These are phyloP conservation scores for Trypanosoma scelopori DNA, from an alignment of 208 protist species.

Conservation along the genomic window DNA sequence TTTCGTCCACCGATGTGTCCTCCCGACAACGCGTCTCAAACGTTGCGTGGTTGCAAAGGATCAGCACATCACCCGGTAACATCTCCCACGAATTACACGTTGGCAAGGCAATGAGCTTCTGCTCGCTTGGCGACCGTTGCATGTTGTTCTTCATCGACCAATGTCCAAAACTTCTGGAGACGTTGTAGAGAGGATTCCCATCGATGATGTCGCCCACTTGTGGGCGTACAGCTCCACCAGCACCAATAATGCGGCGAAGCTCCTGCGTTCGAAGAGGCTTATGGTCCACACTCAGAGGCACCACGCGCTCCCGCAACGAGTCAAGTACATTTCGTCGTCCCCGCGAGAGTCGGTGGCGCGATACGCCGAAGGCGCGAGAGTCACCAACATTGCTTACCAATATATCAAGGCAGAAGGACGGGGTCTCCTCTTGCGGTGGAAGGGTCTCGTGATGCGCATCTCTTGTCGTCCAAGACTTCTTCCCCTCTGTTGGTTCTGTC, in stretches of 20 bases:
- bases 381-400: constrained; percentile 60
- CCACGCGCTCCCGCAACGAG: constrained; percentile 49
- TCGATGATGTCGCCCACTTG: constrained; percentile 58
- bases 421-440: background rate
- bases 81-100: constrained; percentile 70
- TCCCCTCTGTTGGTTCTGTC: constrained; percentile 12
- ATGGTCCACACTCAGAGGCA: constrained; percentile 76
- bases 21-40: constrained; percentile 67
- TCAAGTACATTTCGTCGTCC: constrained; percentile 46
- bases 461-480: constrained; percentile 10
- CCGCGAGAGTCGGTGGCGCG: constrained; percentile 42
- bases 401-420: constrained; percentile 64
- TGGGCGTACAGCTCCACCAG: constrained; percentile 57
- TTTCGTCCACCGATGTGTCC: constrained; percentile 72
- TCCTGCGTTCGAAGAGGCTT: constrained; percentile 50
- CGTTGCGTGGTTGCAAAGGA: constrained; percentile 71
- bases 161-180: constrained; percentile 80
- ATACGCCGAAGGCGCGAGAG: constrained; percentile 79
- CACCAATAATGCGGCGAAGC: constrained; percentile 61
- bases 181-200: constrained; percentile 70
- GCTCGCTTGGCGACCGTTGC: constrained; percentile 51
- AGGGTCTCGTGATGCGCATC: background rate
- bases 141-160: constrained; percentile 77
- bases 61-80: constrained; percentile 68
- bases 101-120: constrained; percentile 78